Base-by-base conservation (phyloP, 805 yeast genomes). In the Hanseniaspora meyeri region DNA sequence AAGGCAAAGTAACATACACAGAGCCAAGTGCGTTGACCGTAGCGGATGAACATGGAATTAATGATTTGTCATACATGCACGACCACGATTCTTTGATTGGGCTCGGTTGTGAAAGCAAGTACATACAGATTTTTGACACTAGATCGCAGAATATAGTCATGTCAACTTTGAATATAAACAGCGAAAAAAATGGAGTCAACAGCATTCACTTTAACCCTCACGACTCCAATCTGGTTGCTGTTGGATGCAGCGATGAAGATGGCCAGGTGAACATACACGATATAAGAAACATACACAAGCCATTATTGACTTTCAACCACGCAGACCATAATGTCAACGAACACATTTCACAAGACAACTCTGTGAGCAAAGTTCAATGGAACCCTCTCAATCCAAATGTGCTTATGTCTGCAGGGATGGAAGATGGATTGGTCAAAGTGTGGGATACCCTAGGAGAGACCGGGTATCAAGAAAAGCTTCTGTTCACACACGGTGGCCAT, bases 401-500 rank as follows among this genome's bases (percentile, higher is more conserved):
- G 0, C 59, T 88, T 9, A 90, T 87, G 0, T 72, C 82, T 4
- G 80, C 85, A 0, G 79, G 83, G 0, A 80, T 83, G n/a, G 77
- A 78, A 1, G 88, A 83, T 62, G 78, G 79, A 1, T 62, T 75
- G 49, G 88, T 83, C 10, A 80, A 79, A 62, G 40, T 87, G 2
- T 81, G 83, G 79, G 85, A 85, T 62, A 65, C 79, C 3, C 60
- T 74, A 5, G 59, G 62, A 4, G 62, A 63, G 3, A 64, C 51
- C 1, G 66, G 62, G 1, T 64, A 16, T 12, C 16, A 24, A 47
- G 34, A 29, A 19, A 39, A 62, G 51, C 63, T 77, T 53, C 47
- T 80, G 8, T 89, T 90, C 64, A 74, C 75, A 3, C 97, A 90
- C 68, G 83, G 82, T 3, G 97, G 97, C 0, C 97, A 90, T 67